These are phyloP conservation scores for Parafenestella ontariensis DNA, from an alignment of 2,329 filamentous ascomycete genomes.

Conservation along the genomic window DNA sequence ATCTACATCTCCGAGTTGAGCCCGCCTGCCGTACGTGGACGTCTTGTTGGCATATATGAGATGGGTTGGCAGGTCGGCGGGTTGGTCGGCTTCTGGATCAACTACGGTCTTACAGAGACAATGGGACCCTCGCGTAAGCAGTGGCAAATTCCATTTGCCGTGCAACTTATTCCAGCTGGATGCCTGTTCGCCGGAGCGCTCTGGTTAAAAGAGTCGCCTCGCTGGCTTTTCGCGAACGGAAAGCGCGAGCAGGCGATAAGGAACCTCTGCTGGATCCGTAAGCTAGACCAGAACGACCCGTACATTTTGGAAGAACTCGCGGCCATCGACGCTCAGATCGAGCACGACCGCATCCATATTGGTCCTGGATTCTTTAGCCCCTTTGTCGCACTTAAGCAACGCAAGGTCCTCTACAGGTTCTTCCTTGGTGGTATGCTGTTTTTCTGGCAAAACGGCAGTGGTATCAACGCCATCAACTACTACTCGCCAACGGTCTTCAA, in stretches of 20 bases:
- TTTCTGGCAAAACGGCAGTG: constrained; percentile 78
- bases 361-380: constrained; percentile 75
- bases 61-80: constrained; percentile 59
- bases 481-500: constrained; percentile 76
- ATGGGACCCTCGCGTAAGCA: constrained; percentile 53
- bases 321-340: constrained; percentile 73
- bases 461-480: constrained; percentile 79
- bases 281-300: constrained; percentile 62
- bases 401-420: constrained; percentile 72
- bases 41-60: constrained; percentile 59
- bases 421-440: constrained; percentile 77
- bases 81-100: constrained; percentile 45
- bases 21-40: constrained; percentile 65
- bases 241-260: constrained; percentile 50
- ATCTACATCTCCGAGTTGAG: constrained; percentile 64
- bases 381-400: constrained; percentile 43
- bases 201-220: constrained; percentile 54
- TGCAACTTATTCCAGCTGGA: constrained; percentile 72
- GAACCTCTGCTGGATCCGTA: constrained; percentile 68
- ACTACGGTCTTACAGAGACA: constrained; percentile 54
- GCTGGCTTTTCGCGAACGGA: constrained; percentile 54
- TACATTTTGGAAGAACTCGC: constrained; percentile 78
- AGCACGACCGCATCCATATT: constrained; percentile 67
- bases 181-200: constrained; percentile 58
- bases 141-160: constrained; percentile 61